A percentile compares a stretch with the other conserved stretches of the same genome.
Conservation (phyloP, 257 asterid genomes). For the Ilex asprella region DNA sequence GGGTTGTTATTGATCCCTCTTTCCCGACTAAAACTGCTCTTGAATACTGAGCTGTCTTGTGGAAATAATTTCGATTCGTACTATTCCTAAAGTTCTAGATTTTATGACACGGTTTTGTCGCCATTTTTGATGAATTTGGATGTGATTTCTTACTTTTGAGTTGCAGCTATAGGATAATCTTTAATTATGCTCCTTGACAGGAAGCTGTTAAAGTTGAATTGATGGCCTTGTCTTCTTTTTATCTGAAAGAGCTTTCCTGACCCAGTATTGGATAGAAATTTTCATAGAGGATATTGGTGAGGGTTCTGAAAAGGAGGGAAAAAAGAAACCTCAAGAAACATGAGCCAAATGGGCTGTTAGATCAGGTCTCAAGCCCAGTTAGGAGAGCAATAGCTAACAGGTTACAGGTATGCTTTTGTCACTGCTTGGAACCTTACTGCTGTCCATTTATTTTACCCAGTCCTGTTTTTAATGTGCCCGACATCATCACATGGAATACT, state of each 20-base stretch:
- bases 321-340: conserved; percentile 28
- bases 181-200: too few species aligned
- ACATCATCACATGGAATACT: neutral
- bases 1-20: too few species aligned
- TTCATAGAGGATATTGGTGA: conserved; percentile 20
- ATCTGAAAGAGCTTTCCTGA: conserved; percentile 23
- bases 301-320: conserved; percentile 16
- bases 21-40: too few species aligned
- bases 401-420: conserved; percentile 14
- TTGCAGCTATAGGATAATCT: too few species aligned
- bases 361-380: conserved; percentile 39
- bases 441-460: conserved; percentile 1
- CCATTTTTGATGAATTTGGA: too few species aligned
- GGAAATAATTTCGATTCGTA: too few species aligned
- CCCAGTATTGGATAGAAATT: conserved; percentile 20
- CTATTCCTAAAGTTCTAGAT: too few species aligned
- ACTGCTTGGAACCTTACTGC: conserved; percentile 4
- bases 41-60: too few species aligned
- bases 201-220: neutral
- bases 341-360: conserved; percentile 28
- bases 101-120: too few species aligned
- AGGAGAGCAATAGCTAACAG: conserved; percentile 47
- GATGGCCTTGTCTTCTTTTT: neutral
- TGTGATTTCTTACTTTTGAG: too few species aligned
- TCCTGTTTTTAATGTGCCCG: neutral